Base-by-base conservation (phyloP, 257 asterid genomes). In the Pogostemon cablin region DNA sequence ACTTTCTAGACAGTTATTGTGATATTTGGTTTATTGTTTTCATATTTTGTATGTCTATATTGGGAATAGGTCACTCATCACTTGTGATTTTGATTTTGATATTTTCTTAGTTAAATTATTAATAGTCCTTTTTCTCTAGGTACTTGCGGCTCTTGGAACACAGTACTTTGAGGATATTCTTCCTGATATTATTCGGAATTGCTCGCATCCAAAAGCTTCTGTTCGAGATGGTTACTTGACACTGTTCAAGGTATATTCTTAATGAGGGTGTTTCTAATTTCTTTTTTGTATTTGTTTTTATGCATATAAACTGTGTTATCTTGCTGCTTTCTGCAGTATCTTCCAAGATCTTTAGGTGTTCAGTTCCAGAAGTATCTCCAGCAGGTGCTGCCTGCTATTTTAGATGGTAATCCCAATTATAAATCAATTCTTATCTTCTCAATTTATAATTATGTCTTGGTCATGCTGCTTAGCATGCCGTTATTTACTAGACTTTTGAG, bases 331-430 rank as follows among this genome's bases (percentile, higher is more conserved):
- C 42, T 86, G 80, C 83, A 91, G 99, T 95, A 87, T 83, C 82
- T 92, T 77, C 99, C 99, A 62, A 88, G 99, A 80, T 89, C 99
- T 42, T 81, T 95, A 74, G 98, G 98, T 49, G 86, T 85, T 62
- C 96, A 87, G 87, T 95, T 95, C 87, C 99, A 95, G 88, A 89
- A 95, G 83, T 95, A 95, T 75, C 78, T 95, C 86, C 99, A 91
- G 74, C 99, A 83, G 79, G 96, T 91, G 81, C 86, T 95, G 59
- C 99, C 99, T 17, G 93, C 98, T 75, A 95, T 95, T 76, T 80
- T 95, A 65, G 98, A 95, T 73, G 99, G 99, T 95, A 84, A 17
- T 58, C 12, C 43, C 42, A 6, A 64, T 40, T 69, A 35, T 20
- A 44, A 65, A 43, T 62, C 43, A 52, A 41, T 38, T 55, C 61